A percentile compares a stretch with the other conserved stretches of the same genome.
These are phyloP conservation scores for Cyathus striatus DNA, from an alignment of 768 basidiomycete species.

Conservation along the genomic window DNA sequence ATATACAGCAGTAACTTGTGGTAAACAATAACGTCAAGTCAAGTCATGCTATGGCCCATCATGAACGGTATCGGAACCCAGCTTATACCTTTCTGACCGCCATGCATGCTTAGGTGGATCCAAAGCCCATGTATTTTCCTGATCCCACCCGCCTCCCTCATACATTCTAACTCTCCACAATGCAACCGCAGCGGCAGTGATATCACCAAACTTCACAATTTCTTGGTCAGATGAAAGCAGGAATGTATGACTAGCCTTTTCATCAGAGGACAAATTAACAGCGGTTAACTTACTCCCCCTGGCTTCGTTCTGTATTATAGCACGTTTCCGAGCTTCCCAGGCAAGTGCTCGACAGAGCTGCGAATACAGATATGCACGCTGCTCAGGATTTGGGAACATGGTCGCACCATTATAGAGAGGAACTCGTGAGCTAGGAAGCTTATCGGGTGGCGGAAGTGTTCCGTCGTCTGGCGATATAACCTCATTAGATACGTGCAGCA, in stretches of 20 bases:
- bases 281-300: neutral
- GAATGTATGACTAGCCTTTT: constrained; percentile 66
- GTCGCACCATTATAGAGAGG: constrained; percentile 67
- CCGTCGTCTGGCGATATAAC: neutral
- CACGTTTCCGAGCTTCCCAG: constrained; percentile 32
- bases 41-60: no score
- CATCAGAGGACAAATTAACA: constrained; percentile 13
- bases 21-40: no score
- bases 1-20: no score
- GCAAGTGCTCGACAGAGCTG: constrained; percentile 41
- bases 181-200: constrained; percentile 61
- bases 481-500: constrained; percentile 12
- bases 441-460: constrained; percentile 9
- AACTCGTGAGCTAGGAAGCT: constrained; percentile 25
- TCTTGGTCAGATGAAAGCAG: constrained; percentile 49
- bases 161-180: constrained; percentile 80
- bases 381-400: constrained; percentile 56
- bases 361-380: constrained; percentile 55
- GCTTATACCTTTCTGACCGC: no score
- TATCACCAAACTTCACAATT: constrained; percentile 50
- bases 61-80: no score
- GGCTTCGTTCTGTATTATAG: no score
- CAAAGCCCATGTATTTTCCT: no score
- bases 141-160: constrained; percentile 54
- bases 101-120: no score